These are phyloP conservation scores for Geotrichum cucujoidarum DNA, from an alignment of 1,139 yeast genomes.

Conservation along the genomic window DNA sequence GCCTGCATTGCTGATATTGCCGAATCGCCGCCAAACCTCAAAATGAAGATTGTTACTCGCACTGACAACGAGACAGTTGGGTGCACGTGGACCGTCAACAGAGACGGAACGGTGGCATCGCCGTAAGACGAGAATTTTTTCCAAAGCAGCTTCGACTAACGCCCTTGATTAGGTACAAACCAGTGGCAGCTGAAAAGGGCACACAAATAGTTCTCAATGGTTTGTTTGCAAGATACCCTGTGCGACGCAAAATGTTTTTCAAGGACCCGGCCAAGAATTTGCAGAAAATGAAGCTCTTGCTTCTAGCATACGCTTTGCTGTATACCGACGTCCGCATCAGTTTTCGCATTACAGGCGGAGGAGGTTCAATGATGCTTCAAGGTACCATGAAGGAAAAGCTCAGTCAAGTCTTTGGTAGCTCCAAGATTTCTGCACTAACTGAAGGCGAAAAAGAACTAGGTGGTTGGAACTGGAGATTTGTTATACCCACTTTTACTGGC, in stretches of 20 bases:
- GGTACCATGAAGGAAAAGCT: slow-evolving; percentile 21
- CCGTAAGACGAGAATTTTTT: slow-evolving; percentile 8
- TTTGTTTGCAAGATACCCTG: slow-evolving; percentile 37
- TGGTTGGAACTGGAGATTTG: slow-evolving; percentile 38
- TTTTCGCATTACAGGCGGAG: slow-evolving; percentile 23
- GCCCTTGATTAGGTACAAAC: slow-evolving; percentile 12
- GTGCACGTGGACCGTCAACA: slow-evolving; percentile 38
- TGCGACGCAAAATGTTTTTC: slow-evolving; percentile 35
- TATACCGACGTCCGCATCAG: slow-evolving; percentile 36
- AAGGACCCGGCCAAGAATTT: slow-evolving; percentile 31
- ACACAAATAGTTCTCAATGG: slow-evolving; percentile 38
- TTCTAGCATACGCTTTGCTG: slow-evolving; percentile 36
- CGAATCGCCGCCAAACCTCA: slow-evolving; percentile 8
- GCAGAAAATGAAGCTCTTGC: slow-evolving; percentile 29
- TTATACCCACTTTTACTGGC: slow-evolving; percentile 32
- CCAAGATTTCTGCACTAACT: slow-evolving; percentile 2
- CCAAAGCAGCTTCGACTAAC: not conserved
- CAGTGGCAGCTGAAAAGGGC: slow-evolving; percentile 36
- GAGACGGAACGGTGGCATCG: slow-evolving; percentile 31
- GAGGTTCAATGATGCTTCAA: slow-evolving; percentile 13
- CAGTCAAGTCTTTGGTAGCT: slow-evolving; percentile 8
- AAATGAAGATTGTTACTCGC: slow-evolving; percentile 36
- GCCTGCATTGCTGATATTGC: slow-evolving; percentile 45
- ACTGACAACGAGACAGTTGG: slow-evolving; percentile 30
- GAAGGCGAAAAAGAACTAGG: slow-evolving; percentile 12